phyloP scores from a whole-genome alignment of 768 basidiomycete species.

The Lactarius quietus region DNA sequence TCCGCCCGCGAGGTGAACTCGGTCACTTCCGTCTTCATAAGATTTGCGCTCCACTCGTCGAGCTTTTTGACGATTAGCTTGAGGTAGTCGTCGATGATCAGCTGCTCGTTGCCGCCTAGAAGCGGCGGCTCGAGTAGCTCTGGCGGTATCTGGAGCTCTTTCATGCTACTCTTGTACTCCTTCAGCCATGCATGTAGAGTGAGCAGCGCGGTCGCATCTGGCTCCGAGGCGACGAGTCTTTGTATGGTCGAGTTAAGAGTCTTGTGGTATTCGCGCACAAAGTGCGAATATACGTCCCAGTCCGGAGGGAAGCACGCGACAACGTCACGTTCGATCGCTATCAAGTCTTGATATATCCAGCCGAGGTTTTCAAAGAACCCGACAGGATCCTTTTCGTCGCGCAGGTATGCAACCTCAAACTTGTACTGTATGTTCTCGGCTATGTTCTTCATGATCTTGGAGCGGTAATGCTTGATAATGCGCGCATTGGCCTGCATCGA shows the following conservation, averaged over 20 bases:
- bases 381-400: slow-evolving; percentile 59
- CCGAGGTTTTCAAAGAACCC: slow-evolving; percentile 72
- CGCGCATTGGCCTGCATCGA: slow-evolving; percentile 93
- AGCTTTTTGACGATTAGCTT: slow-evolving; percentile 90
- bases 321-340: slow-evolving; percentile 87
- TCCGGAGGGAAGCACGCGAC: slow-evolving; percentile 88
- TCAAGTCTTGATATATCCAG: slow-evolving; percentile 95
- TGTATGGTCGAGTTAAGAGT: slow-evolving; percentile 72
- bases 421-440: slow-evolving; percentile 67
- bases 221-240: slow-evolving; percentile 63
- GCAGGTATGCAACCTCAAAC: slow-evolving; percentile 65
- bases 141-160: slow-evolving; percentile 79
- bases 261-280: slow-evolving; percentile 87
- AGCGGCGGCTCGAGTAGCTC: slow-evolving; percentile 85
- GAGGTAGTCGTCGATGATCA: slow-evolving; percentile 92
- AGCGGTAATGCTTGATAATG: slow-evolving; percentile 91
- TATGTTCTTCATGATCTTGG: slow-evolving; percentile 81
- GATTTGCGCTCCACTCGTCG: slow-evolving; percentile 93
- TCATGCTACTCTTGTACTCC: slow-evolving; percentile 93
- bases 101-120: slow-evolving; percentile 93
- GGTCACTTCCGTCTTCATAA: slow-evolving; percentile 85
- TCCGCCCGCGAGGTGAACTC: slow-evolving; percentile 81
- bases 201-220: slow-evolving; percentile 86
- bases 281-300: slow-evolving; percentile 84
- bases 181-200: slow-evolving; percentile 91